Base-by-base conservation (phyloP, 495 filamentous ascomycete genomes). In the Penicillium egyptiacum region DNA sequence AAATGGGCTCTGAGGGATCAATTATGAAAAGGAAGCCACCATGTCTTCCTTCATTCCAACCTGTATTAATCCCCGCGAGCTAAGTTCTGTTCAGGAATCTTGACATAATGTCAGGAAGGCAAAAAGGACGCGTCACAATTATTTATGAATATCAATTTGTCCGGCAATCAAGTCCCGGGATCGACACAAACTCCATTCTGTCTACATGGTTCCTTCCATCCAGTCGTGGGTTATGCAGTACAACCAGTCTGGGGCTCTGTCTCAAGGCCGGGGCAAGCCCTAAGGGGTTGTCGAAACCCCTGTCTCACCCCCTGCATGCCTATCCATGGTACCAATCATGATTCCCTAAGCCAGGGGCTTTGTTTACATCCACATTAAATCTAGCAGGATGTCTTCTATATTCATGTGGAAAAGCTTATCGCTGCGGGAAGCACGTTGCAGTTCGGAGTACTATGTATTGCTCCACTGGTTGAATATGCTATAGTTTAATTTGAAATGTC, bases 81-180 rank as follows among this genome's bases (percentile, higher is more conserved):
- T 30, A 53, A 52, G 40, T 45, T 5, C 0, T 35, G 33, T 23
- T 23, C n/a, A 42, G 25, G 60, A 63, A 66, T 63, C 44, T 33
- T 37, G 46, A 35, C 39, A 37, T 52, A 43, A 57, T 58, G 28
- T 46, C 55, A 47, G 23, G 25, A 4, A 14, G 5, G 6, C 8
- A 44, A 52, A 26, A 49, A 19, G 26, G 25, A 35, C 53, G 54
- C 45, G 45, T 56, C 54, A 26, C n/a, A 42, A 48, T 25, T 26
- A 41, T 59, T 51, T 7, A 31, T 46, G 8, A 9, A 39, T 17
- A 0, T 16, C 31, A 16, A 37, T 11, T 33, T 26, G n/a, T 19
- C 26, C 39, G 10, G 43, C 23, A 17, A 37, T 10, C 8, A 35
- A 12, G 43, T 39, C 1, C 10, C 43, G 30, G 4, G 1, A 16